Evolutionary conservation across 768 basidiomycete genomes (phyloP), one percentile per base, ranked within the genome.

Genomic region (Boletus pseudopeckii): DNA sequence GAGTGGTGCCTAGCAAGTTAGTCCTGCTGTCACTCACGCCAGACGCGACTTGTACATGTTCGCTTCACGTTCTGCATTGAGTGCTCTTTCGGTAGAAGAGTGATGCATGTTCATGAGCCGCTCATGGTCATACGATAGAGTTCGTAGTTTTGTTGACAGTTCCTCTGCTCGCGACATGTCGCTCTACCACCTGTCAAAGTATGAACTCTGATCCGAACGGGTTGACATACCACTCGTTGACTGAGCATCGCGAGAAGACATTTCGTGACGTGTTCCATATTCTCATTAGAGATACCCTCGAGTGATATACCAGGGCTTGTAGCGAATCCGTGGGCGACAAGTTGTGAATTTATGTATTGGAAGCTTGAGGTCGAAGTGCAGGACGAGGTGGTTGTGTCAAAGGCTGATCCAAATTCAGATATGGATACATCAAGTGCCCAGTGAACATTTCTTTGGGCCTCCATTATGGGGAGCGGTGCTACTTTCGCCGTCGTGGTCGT

Each of bases 111-210:
- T 79, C 33, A 73, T 71, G 55, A 92, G 75, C 13, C 92, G 80
- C 64, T 92, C 90, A 54, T 90, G 78, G 59, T 94, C 92, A 55
- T 94, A 93, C 3, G 82, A 80, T 1, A 92, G 73, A 2, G 88
- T 92, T 22, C 89, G 78, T 17, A 88, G 69, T 61, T 89, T 90
- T 0, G 88, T 84, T 0, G 83, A 79, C 6, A 92, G 61, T 11
- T 88, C 83, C 63, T 94, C 92, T 34, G 86, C 83, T n/a, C 83
- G 76, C 10, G 80, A 74, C 83, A 92, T 88, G 67, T 94, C 92
- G 63, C 85, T 76, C 83, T 84, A 57, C 37, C 28, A 48, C 52
- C 53, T 39, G 57, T 52, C 24, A 66, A 55, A 52, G 15, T 44
- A 38, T 1, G 18, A 46, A 57, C 54, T 30, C 24, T 28, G 42